Evolutionary conservation across 306 rosid genomes (phyloP).

Genomic region (Elaeagnus macrophylla): DNA sequence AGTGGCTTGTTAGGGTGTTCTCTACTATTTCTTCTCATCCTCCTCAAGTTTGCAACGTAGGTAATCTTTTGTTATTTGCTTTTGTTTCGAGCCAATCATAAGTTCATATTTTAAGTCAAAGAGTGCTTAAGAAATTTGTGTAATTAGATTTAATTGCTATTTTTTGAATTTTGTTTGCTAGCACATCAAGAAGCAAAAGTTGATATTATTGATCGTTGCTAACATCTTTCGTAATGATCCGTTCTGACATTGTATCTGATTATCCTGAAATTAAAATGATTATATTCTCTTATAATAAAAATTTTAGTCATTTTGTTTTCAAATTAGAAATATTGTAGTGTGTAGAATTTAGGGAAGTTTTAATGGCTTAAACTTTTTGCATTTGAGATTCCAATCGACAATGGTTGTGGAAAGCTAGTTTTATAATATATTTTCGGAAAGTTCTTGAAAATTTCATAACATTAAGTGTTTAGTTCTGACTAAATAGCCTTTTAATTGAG

Average conservation of each 20-base stretch:
- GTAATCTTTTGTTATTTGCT: slow-evolving; percentile 15
- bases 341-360: too few relatives aligned
- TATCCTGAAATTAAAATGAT: slow-evolving; percentile 93
- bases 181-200: slow-evolving; percentile 51
- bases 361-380: too few relatives aligned
- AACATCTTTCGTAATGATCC: slow-evolving; percentile 79
- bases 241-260: slow-evolving; percentile 93
- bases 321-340: too few relatives aligned
- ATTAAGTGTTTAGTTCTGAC: background rate
- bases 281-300: background rate
- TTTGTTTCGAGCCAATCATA: background rate
- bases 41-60: slow-evolving; percentile 72
- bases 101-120: background rate
- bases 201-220: slow-evolving; percentile 89
- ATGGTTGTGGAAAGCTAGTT: too few relatives aligned
- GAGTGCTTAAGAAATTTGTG: background rate
- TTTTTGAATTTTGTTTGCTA: slow-evolving; percentile 17
- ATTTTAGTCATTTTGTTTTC: background rate
- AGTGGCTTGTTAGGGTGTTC: slow-evolving; percentile 40
- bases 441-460: background rate
- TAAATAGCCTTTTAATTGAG: slow-evolving; percentile 25
- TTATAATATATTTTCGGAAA: too few relatives aligned
- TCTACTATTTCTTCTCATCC: slow-evolving; percentile 40
- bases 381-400: too few relatives aligned
- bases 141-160: background rate